These are phyloP conservation scores for Pseudogymnoascus sp. DNA, from an alignment of 2,329 filamentous ascomycete genomes.

Conservation along the genomic window DNA sequence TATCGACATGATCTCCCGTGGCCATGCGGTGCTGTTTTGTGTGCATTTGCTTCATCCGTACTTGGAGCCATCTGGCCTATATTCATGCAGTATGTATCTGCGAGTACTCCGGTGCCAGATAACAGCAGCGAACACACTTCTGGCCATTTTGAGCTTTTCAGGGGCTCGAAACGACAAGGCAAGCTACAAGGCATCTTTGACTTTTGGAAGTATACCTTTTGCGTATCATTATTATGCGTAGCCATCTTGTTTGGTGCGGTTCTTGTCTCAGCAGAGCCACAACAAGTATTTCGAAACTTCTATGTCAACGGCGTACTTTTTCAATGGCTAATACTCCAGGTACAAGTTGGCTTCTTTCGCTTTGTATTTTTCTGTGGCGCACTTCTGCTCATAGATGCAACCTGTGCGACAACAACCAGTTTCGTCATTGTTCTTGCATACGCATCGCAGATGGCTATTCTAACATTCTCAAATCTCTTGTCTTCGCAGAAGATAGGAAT, in stretches of 20 bases:
- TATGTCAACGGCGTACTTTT: background rate
- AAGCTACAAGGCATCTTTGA: background rate
- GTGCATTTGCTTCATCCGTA: background rate
- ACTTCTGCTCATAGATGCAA: background rate
- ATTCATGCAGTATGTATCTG: background rate
- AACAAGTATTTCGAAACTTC: background rate
- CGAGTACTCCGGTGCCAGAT: background rate
- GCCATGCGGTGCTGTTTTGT: background rate
- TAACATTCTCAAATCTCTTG: background rate
- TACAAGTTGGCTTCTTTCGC: slow-evolving; percentile 3
- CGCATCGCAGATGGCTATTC: background rate
- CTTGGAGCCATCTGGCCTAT: background rate
- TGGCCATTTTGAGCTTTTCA: background rate
- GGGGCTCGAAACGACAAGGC: background rate
- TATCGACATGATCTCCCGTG: background rate
- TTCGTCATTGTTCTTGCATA: background rate
- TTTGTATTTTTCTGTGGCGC: background rate
- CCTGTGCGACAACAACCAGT: background rate
- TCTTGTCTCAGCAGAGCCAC: background rate
- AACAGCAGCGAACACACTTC: background rate
- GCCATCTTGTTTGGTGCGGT: background rate
- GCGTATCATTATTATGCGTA: background rate
- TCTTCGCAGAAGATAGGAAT: background rate
- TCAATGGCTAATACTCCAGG: background rate
- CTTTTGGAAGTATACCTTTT: slow-evolving; percentile 4